These are phyloP conservation scores for Quercus aquifolioides DNA, from an alignment of 306 rosid species.

Conservation along the genomic window DNA sequence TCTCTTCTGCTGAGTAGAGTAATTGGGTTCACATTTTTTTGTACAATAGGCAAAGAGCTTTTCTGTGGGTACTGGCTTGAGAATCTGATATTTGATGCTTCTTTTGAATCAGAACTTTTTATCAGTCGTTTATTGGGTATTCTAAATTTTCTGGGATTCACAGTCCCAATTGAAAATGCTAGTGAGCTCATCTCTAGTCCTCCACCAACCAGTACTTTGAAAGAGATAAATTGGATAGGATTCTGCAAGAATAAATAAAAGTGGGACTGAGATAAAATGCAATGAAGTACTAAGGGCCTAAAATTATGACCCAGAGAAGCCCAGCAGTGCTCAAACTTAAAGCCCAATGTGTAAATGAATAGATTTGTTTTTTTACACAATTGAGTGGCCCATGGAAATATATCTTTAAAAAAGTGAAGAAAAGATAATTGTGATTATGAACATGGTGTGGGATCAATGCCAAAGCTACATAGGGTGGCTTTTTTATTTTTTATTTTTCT, in stretches of 20 bases:
- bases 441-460: too few relatives aligned
- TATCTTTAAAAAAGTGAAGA: too few relatives aligned
- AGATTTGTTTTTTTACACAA: too few relatives aligned
- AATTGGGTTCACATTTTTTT: constrained; percentile 16
- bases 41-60: background rate
- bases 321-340: background rate
- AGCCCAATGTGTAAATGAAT: background rate
- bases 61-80: background rate
- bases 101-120: background rate
- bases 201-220: constrained; percentile 9
- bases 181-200: constrained; percentile 39
- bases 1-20: constrained; percentile 44
- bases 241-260: background rate
- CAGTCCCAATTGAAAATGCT: constrained; percentile 26
- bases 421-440: too few relatives aligned
- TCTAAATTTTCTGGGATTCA: constrained; percentile 22
- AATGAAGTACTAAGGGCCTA: background rate
- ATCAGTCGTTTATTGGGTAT: constrained; percentile 1
- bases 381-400: too few relatives aligned
- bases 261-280: background rate
- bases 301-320: background rate
- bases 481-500: too few relatives aligned
- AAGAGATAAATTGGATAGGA: constrained; percentile 4
- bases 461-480: too few relatives aligned
- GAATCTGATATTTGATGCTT: constrained; percentile 10